These are phyloP conservation scores for Suhomyces vadensis DNA, from an alignment of 805 yeast genomes.

Conservation along the genomic window DNA sequence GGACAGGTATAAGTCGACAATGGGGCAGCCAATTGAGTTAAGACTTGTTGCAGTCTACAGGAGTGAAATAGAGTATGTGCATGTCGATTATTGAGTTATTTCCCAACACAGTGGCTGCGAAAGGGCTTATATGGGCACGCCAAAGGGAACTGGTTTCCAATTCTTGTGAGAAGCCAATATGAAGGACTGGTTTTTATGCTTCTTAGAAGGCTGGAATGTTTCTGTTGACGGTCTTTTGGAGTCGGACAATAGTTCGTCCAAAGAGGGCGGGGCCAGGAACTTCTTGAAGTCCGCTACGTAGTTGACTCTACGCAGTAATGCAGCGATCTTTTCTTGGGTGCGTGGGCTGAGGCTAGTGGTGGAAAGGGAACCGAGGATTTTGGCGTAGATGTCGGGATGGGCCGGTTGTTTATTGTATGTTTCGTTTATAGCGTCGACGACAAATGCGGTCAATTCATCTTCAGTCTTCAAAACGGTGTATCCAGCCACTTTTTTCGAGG, in stretches of 20 bases:
- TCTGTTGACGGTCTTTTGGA: constrained; percentile 11
- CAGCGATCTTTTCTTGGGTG: not conserved
- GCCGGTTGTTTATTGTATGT: not conserved
- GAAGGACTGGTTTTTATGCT: constrained; percentile 22
- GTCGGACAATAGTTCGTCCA: constrained; percentile 25
- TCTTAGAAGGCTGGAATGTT: constrained; percentile 6
- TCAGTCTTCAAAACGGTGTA: not conserved
- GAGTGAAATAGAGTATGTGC: too few relatives aligned
- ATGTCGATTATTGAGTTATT: too few relatives aligned
- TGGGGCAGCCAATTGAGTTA: too few relatives aligned
- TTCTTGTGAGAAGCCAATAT: constrained; percentile 33
- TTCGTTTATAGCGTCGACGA: not conserved
- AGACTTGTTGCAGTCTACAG: too few relatives aligned
- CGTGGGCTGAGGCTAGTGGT: not conserved
- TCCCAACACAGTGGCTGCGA: too few relatives aligned
- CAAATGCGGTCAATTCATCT: not conserved
- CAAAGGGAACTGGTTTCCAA: constrained; percentile 62
- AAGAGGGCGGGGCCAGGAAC: constrained; percentile 15
- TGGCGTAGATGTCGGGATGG: constrained; percentile 1
- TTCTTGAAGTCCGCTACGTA: constrained; percentile 6
- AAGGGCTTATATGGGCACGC: constrained; percentile 24
- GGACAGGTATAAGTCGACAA: too few relatives aligned
- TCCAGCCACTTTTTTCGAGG: not conserved
- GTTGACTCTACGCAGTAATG: constrained; percentile 1
- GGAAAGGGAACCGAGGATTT: not conserved